phyloP scores from a whole-genome alignment of 2,329 filamentous ascomycete species.

The Clonostachys solani region DNA sequence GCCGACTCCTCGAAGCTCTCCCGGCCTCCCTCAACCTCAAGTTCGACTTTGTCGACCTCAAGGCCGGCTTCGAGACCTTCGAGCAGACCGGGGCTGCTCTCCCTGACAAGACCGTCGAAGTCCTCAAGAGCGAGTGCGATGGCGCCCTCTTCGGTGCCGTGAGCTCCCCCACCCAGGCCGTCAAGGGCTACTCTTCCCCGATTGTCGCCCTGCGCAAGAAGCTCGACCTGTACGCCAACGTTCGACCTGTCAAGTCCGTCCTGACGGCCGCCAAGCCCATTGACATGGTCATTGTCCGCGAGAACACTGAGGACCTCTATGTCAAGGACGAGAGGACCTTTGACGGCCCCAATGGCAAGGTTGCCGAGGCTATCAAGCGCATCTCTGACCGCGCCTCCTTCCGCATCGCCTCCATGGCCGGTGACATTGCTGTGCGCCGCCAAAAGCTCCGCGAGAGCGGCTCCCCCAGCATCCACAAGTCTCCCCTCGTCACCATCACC shows the following conservation, averaged over 20 bases:
- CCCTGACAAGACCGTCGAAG: constrained; percentile 84
- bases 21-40: constrained; percentile 86
- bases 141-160: constrained; percentile 96
- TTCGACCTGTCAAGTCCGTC: constrained; percentile 88
- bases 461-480: constrained; percentile 55
- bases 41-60: constrained; percentile 90
- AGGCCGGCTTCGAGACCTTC: constrained; percentile 92
- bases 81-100: constrained; percentile 84
- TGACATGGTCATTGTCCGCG: constrained; percentile 96
- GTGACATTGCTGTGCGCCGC: constrained; percentile 85
- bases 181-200: constrained; percentile 92
- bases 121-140: constrained; percentile 87
- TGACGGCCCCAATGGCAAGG: constrained; percentile 70
- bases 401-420: constrained; percentile 89
- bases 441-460: constrained; percentile 70
- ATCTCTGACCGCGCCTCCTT: constrained; percentile 82
- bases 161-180: constrained; percentile 82
- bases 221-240: constrained; percentile 94
- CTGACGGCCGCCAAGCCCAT: constrained; percentile 63
- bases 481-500: constrained; percentile 86
- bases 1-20: constrained; percentile 86
- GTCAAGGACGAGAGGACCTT: constrained; percentile 94
- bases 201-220: constrained; percentile 96
- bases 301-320: constrained; percentile 98
- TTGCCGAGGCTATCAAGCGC: constrained; percentile 96